These are phyloP conservation scores for Sextonia rubra DNA, from an alignment of 164 flowering plant species.

Conservation along the genomic window DNA sequence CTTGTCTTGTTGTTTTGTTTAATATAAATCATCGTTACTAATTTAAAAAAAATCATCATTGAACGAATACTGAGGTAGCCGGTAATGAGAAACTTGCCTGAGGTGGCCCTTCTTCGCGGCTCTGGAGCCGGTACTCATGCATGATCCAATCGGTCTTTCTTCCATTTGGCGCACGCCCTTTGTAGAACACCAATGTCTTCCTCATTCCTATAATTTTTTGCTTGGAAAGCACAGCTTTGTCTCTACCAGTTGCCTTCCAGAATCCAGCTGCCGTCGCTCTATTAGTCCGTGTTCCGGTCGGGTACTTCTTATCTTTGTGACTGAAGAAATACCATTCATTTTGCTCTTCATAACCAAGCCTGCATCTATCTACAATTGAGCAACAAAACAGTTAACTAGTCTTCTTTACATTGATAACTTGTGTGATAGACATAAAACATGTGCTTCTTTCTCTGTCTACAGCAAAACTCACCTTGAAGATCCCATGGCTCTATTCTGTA, in stretches of 20 bases:
- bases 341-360: constrained; percentile 58
- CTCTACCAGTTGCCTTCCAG: constrained; percentile 88
- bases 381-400: not conserved
- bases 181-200: constrained; percentile 79
- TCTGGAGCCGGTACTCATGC: constrained; percentile 76
- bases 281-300: constrained; percentile 72
- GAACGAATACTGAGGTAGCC: too few relatives aligned
- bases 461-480: constrained; percentile 53
- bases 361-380: constrained; percentile 49
- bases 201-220: constrained; percentile 67
- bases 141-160: constrained; percentile 77
- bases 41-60: too few relatives aligned
- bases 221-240: constrained; percentile 70
- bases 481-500: constrained; percentile 92
- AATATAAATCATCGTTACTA: too few relatives aligned
- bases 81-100: constrained; percentile 41
- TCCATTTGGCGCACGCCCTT: constrained; percentile 81
- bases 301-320: constrained; percentile 81
- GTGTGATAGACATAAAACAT: too few relatives aligned
- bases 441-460: too few relatives aligned
- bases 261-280: constrained; percentile 77
- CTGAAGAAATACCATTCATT: constrained; percentile 86
- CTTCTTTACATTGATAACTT: not conserved
- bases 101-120: constrained; percentile 49
- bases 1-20: too few relatives aligned